Evolutionary conservation across 2,329 filamentous ascomycete species (phyloP).

Genomic region (Exophiala sideris): DNA sequence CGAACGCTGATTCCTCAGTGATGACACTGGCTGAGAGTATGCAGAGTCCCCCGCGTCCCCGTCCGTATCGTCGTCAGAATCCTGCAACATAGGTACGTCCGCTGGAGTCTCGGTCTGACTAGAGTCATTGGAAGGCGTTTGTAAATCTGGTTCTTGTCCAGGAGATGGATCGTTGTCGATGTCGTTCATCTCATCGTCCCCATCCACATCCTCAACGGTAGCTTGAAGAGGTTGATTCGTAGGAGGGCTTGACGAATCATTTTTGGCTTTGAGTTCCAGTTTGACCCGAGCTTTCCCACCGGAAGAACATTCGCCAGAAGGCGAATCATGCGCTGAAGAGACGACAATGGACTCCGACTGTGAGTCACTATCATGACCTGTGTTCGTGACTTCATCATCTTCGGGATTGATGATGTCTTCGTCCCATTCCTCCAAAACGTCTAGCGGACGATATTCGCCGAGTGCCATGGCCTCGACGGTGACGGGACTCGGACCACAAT

Average conservation of each 20-base stretch:
- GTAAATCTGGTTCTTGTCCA: background rate
- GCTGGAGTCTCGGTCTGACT: background rate
- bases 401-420: slow-evolving; percentile 1
- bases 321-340: background rate
- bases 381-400: background rate
- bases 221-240: background rate
- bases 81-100: background rate
- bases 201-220: background rate
- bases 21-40: background rate
- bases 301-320: background rate
- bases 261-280: background rate
- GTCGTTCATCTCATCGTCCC: background rate
- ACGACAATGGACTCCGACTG: background rate
- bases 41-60: background rate
- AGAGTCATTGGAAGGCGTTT: background rate
- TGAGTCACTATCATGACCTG: slow-evolving; percentile 1
- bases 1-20: slow-evolving; percentile 1
- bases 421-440: background rate
- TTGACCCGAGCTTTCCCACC: background rate
- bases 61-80: slow-evolving; percentile 1
- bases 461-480: background rate
- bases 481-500: background rate
- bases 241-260: background rate
- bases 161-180: background rate
- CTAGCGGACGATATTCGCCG: background rate